Conservation (phyloP, 106 monocot genomes). For the Dendrobium catenatum region DNA sequence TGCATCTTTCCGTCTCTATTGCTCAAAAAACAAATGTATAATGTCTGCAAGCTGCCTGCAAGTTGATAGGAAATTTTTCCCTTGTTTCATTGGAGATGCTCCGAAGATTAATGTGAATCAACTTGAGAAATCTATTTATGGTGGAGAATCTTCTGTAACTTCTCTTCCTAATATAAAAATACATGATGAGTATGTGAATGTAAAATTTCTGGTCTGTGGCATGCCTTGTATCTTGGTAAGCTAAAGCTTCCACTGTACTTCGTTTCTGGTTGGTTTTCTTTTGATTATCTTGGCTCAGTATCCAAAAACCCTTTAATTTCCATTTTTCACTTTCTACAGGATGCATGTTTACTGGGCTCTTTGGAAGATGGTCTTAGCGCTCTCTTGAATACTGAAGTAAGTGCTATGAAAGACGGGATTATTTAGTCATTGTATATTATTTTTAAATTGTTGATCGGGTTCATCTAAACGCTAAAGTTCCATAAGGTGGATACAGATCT, state of each 20-base stretch:
- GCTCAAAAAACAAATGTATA: conserved; percentile 38
- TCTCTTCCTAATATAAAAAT: conserved; percentile 64
- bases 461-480: background rate
- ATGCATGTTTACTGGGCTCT: conserved; percentile 61
- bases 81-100: conserved; percentile 66
- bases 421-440: background rate
- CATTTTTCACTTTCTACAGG: conserved; percentile 39
- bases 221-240: conserved; percentile 68
- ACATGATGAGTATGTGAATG: conserved; percentile 65
- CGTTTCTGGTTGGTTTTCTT: background rate
- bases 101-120: conserved; percentile 56
- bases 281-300: background rate
- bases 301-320: background rate
- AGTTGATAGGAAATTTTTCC: conserved; percentile 38
- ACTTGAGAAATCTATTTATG: conserved; percentile 36
- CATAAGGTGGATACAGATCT: background rate
- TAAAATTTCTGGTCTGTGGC: conserved; percentile 84
- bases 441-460: background rate
- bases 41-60: conserved; percentile 29
- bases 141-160: conserved; percentile 36
- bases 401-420: conserved; percentile 7
- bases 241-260: background rate
- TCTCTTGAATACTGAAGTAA: conserved; percentile 89
- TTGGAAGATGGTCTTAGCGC: conserved; percentile 93
- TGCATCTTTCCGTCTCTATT: conserved; percentile 76